Conservation (phyloP, 2,329 filamentous ascomycete genomes). For the Elsinoe ampelina region DNA sequence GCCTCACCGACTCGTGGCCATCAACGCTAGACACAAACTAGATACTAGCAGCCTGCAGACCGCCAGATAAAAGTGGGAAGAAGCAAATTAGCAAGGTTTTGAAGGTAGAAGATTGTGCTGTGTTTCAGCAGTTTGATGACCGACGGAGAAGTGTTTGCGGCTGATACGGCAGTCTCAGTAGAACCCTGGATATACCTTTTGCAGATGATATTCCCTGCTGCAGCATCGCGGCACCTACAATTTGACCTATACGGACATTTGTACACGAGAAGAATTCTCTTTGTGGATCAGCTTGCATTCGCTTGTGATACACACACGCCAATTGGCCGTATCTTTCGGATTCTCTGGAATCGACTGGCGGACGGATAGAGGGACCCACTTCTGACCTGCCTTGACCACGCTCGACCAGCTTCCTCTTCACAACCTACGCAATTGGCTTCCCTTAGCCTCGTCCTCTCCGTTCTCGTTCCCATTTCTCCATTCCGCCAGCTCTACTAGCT, state of each 20-base stretch:
- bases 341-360: too few species aligned
- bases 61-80: not conserved
- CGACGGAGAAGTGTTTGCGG: not conserved
- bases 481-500: not conserved
- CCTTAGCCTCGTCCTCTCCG: not conserved
- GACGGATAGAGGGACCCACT: too few species aligned
- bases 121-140: slow-evolving; percentile 4
- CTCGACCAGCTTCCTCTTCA: not conserved
- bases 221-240: not conserved
- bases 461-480: not conserved
- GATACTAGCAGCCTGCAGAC: not conserved
- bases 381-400: too few species aligned
- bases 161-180: slow-evolving; percentile 7
- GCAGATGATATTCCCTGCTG: not conserved
- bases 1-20: slow-evolving; percentile 10
- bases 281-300: not conserved
- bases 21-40: not conserved
- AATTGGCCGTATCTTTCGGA: not conserved
- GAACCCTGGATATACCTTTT: slow-evolving; percentile 4
- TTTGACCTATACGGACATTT: not conserved
- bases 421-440: slow-evolving; percentile 11
- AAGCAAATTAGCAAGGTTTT: not conserved
- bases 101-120: not conserved
- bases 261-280: not conserved
- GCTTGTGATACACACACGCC: not conserved